Conservation (phyloP, 805 yeast genomes). For the Clavispora santaluciae region DNA sequence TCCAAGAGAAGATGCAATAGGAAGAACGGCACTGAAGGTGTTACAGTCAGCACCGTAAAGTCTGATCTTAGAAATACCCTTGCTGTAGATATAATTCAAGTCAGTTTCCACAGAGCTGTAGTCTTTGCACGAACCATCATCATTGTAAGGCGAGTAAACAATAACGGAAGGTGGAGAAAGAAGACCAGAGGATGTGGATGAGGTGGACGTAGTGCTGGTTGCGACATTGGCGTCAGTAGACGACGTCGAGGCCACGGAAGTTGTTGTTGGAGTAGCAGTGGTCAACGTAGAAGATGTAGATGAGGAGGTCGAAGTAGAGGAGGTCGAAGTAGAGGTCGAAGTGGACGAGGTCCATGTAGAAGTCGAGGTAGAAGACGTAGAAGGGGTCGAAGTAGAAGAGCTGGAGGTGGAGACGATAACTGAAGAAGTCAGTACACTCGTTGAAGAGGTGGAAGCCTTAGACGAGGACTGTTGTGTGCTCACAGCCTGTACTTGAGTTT, state of each 20-base stretch:
- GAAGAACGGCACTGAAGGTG: constrained; percentile 59
- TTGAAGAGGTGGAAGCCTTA: constrained; percentile 15
- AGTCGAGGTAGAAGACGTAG: not conserved
- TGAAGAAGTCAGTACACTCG: not conserved
- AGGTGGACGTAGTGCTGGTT: constrained; percentile 8
- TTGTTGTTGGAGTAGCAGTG: constrained; percentile 14
- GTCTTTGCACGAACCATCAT: constrained; percentile 65
- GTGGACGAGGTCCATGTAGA: not conserved
- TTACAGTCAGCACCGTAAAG: constrained; percentile 86
- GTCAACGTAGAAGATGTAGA: constrained; percentile 10
- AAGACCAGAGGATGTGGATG: constrained; percentile 12
- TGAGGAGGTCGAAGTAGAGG: constrained; percentile 9
- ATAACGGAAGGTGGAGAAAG: constrained; percentile 50
- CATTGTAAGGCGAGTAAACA: constrained; percentile 75
- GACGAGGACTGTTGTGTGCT: constrained; percentile 16
- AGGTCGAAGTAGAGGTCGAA: not conserved
- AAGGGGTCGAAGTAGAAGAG: not conserved
- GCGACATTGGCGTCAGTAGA: constrained; percentile 8
- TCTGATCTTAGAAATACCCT: constrained; percentile 65
- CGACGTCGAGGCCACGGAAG: constrained; percentile 15
- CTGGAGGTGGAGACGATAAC: not conserved
- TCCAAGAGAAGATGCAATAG: constrained; percentile 55
- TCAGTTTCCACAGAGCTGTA: constrained; percentile 52
- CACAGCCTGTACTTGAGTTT: constrained; percentile 6
- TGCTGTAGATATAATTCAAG: constrained; percentile 49